These are phyloP conservation scores for Cladosporium sp. DNA, from an alignment of 2,329 filamentous ascomycete species.

Conservation along the genomic window DNA sequence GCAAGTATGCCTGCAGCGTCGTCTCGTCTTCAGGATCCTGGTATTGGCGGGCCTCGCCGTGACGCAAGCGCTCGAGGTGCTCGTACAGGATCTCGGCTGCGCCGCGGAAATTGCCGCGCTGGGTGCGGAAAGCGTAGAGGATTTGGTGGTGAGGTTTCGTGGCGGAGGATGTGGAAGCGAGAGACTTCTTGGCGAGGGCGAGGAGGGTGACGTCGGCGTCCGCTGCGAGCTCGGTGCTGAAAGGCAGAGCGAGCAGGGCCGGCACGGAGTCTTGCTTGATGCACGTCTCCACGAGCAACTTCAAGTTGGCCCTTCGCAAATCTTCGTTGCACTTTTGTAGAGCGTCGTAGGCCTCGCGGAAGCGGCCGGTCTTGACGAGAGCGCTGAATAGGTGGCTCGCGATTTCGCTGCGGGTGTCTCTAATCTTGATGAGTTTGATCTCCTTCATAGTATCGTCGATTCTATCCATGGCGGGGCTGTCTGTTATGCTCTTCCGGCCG, in stretches of 20 bases:
- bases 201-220: conserved; percentile 78
- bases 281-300: conserved; percentile 59
- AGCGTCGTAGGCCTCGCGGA: conserved; percentile 78
- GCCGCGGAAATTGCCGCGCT: conserved; percentile 82
- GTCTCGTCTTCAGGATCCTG: conserved; percentile 54
- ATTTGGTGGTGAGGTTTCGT: conserved; percentile 78
- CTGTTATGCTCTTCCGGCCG: conserved; percentile 32
- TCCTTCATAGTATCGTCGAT: conserved; percentile 37
- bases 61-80: conserved; percentile 54
- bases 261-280: conserved; percentile 35
- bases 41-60: conserved; percentile 25
- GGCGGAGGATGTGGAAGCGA: conserved; percentile 52
- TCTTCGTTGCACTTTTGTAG: conserved; percentile 73
- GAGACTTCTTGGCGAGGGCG: conserved; percentile 68
- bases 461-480: conserved; percentile 33
- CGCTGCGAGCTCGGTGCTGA: conserved; percentile 70
- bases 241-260: conserved; percentile 70
- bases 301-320: conserved; percentile 67
- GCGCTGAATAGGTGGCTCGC: conserved; percentile 83
- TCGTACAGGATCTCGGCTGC: conserved; percentile 61
- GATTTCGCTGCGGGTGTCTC: conserved; percentile 64
- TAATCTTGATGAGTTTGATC: conserved; percentile 36
- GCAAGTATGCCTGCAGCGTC: conserved; percentile 74
- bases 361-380: conserved; percentile 75
- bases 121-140: conserved; percentile 87